These are phyloP conservation scores for Daucus carota DNA, from an alignment of 129 eudicot genomes.

Conservation along the genomic window DH1_v3.0 NC_030383.2:6152501-6153000, in stretches of 20 bases:
- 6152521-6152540: slow-evolving; percentile 56
- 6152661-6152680: slow-evolving; percentile 67
- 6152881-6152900: slow-evolving; percentile 16
- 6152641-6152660: slow-evolving; percentile 69
- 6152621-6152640: slow-evolving; percentile 56
- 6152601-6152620: slow-evolving; percentile 79
- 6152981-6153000: slow-evolving; percentile 53
- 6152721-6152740: slow-evolving; percentile 62
- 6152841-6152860: slow-evolving; percentile 61
- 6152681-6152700: slow-evolving; percentile 54
- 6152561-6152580: slow-evolving; percentile 66
- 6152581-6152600: slow-evolving; percentile 78
- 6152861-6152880: slow-evolving; percentile 32
- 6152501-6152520: slow-evolving; percentile 71
- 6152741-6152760: slow-evolving; percentile 86
- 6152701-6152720: slow-evolving; percentile 50
- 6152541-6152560: slow-evolving; percentile 93
- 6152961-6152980: slow-evolving; percentile 37
- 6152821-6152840: slow-evolving; percentile 77
- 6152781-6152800: slow-evolving; percentile 66
- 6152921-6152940: slow-evolving; percentile 31
- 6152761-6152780: slow-evolving; percentile 81
- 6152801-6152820: slow-evolving; percentile 56
- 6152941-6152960: slow-evolving; percentile 44
- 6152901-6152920: slow-evolving; percentile 18